Evolutionary conservation across 1,139 yeast species (phyloP).

Genomic region (Suhomyces terraborum): DNA sequence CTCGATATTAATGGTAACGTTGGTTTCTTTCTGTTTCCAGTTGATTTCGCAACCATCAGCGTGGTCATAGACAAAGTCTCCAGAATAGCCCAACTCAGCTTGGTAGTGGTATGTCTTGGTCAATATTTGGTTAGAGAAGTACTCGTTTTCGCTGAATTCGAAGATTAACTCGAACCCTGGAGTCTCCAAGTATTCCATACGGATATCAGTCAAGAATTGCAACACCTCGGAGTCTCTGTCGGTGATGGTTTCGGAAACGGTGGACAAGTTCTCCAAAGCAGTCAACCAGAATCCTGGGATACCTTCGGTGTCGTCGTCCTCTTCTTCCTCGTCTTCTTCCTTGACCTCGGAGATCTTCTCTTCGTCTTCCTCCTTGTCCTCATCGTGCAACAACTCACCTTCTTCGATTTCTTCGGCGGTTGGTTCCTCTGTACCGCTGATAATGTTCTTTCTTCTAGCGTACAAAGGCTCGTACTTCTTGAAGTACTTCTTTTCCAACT

Average conservation of each 20-base stretch:
- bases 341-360: slow-evolving; percentile 27
- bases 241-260: slow-evolving; percentile 81
- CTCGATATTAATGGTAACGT: slow-evolving; percentile 85
- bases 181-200: slow-evolving; percentile 76
- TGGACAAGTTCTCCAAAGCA: slow-evolving; percentile 82
- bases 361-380: slow-evolving; percentile 46
- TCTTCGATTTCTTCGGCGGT: slow-evolving; percentile 72
- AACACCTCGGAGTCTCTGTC: slow-evolving; percentile 91
- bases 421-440: slow-evolving; percentile 77
- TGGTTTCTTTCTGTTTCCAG: slow-evolving; percentile 80
- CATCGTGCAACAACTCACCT: slow-evolving; percentile 68
- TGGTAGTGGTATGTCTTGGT: slow-evolving; percentile 91
- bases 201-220: slow-evolving; percentile 65
- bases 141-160: slow-evolving; percentile 77
- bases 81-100: slow-evolving; percentile 90
- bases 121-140: slow-evolving; percentile 69
- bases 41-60: slow-evolving; percentile 89
- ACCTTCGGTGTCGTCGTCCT: slow-evolving; percentile 58
- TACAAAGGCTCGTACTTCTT: slow-evolving; percentile 76
- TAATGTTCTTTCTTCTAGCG: slow-evolving; percentile 69
- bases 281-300: slow-evolving; percentile 97
- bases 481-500: slow-evolving; percentile 80
- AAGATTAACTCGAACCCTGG: slow-evolving; percentile 92
- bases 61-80: slow-evolving; percentile 95
- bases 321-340: slow-evolving; percentile 36